phyloP scores from a whole-genome alignment of 2,329 filamentous ascomycete species.

The Juglanconis oblonga region DNA sequence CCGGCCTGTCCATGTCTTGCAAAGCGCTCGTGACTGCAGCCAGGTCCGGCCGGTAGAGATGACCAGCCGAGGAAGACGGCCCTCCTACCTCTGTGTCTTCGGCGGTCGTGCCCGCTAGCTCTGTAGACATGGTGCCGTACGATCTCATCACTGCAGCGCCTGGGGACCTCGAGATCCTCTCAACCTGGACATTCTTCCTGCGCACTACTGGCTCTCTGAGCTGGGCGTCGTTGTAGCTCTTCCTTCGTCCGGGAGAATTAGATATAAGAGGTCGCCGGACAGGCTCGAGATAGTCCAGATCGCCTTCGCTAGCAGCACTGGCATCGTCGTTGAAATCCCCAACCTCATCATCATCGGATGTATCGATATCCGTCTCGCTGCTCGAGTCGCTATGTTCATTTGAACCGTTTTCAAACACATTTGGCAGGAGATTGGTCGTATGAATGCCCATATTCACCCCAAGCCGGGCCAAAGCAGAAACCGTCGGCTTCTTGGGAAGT shows the following conservation, averaged over 20 bases:
- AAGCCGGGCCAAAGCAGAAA: slow-evolving; percentile 49
- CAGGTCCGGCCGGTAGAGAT: background rate
- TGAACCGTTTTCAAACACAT: slow-evolving; percentile 48
- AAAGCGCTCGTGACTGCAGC: slow-evolving; percentile 6
- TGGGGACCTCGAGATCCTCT: slow-evolving; percentile 6
- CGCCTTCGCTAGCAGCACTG: slow-evolving; percentile 39
- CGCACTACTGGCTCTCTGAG: slow-evolving; percentile 4
- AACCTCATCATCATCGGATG: slow-evolving; percentile 24
- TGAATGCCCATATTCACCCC: slow-evolving; percentile 70
- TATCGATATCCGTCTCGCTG: slow-evolving; percentile 24
- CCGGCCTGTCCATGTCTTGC: slow-evolving; percentile 1
- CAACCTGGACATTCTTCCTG: slow-evolving; percentile 12
- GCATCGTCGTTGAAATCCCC: slow-evolving; percentile 36
- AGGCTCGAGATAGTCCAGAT: slow-evolving; percentile 34
- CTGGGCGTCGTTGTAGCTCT: slow-evolving; percentile 37
- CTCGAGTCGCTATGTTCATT: slow-evolving; percentile 22
- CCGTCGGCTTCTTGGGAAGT: slow-evolving; percentile 59
- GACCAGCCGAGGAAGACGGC: background rate
- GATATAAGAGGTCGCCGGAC: slow-evolving; percentile 26
- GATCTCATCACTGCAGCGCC: background rate
- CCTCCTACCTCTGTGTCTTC: background rate
- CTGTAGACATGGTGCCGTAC: slow-evolving; percentile 9
- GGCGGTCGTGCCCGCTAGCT: background rate
- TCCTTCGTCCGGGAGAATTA: slow-evolving; percentile 28
- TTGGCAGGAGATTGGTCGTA: slow-evolving; percentile 67